These are phyloP conservation scores for Neurospora sp. DNA, from an alignment of 495 filamentous ascomycete genomes.

Conservation along the genomic window DNA sequence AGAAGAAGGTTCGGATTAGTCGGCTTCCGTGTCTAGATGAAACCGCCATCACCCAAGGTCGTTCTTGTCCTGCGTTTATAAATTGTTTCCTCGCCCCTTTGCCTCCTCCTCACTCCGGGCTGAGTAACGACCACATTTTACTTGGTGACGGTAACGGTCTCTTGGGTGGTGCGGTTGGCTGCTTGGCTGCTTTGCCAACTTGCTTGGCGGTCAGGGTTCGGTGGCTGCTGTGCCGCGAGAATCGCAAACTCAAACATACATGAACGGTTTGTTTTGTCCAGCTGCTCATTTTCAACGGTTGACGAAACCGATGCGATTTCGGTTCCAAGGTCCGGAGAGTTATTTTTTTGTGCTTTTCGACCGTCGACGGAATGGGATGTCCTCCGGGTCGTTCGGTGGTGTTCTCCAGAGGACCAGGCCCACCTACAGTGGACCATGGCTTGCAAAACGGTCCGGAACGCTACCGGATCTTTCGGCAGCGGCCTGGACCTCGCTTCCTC, in stretches of 20 bases:
- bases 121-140: background rate
- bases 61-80: background rate
- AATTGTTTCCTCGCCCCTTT: background rate
- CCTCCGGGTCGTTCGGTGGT: background rate
- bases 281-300: background rate
- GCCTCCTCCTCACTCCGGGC: background rate
- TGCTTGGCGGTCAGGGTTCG: background rate
- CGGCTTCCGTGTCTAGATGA: background rate
- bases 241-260: background rate
- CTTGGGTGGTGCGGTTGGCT: background rate
- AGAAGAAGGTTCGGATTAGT: background rate
- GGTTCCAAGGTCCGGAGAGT: background rate
- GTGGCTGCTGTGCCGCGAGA: background rate
- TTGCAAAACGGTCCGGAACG: background rate
- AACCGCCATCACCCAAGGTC: background rate
- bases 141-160: background rate
- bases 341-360: background rate
- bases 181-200: background rate
- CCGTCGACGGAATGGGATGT: background rate
- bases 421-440: background rate
- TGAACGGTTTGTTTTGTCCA: background rate
- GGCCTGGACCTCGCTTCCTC: background rate
- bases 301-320: background rate
- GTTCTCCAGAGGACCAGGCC: background rate
- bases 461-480: background rate